Conservation (phyloP, 306 rosid species). For the Morella rubra region DNA sequence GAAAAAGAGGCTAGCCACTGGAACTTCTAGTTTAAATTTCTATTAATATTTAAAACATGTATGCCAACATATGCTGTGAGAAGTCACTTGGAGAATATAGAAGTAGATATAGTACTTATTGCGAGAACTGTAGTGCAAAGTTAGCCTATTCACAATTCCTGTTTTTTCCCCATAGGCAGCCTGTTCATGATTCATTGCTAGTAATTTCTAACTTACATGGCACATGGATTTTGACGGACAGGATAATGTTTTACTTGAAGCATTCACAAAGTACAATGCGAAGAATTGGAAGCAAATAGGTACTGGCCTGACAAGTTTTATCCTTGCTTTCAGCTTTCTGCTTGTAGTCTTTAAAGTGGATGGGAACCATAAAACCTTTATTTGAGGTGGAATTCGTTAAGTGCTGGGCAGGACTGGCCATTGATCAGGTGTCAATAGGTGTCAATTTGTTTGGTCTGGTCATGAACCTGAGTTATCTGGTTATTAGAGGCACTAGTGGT, state of each 20-base stretch:
- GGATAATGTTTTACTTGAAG: conserved; percentile 51
- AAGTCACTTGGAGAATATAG: not conserved
- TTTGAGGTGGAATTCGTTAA: not conserved
- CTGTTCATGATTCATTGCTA: not conserved
- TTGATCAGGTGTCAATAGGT: conserved; percentile 1
- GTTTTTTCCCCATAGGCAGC: no score
- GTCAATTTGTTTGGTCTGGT: conserved; percentile 8
- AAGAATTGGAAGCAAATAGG: conserved; percentile 60
- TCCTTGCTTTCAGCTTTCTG: conserved; percentile 7
- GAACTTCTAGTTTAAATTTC: conserved; percentile 9
- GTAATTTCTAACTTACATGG: conserved; percentile 22
- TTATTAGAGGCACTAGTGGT: not conserved
- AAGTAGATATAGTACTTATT: not conserved
- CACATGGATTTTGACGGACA: conserved; percentile 33
- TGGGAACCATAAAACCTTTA: conserved; percentile 5
- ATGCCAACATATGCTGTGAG: not conserved
- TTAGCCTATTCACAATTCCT: not conserved
- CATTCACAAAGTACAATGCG: conserved; percentile 44
- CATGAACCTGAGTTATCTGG: not conserved
- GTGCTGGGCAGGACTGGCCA: not conserved
- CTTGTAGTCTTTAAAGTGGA: not conserved
- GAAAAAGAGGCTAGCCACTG: conserved; percentile 48
- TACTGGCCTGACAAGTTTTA: conserved; percentile 15
- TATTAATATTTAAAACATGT: not conserved
- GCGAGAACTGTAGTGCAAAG: not conserved